Conservation (phyloP, 768 basidiomycete species). For the Trametes cubensis region DNA sequence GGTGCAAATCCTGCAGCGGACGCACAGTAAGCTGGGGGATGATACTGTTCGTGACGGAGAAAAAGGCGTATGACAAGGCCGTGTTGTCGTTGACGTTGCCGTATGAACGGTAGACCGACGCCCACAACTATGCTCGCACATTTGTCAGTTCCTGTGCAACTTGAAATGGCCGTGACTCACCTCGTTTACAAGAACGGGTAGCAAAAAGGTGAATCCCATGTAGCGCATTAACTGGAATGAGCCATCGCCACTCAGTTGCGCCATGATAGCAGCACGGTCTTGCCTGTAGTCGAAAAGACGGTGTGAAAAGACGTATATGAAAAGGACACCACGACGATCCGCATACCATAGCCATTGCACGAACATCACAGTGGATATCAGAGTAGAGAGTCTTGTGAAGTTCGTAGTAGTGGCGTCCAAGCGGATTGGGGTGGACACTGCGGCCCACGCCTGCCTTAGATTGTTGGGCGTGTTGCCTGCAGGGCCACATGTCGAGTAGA, state of each 20-base stretch:
- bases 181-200: no score
- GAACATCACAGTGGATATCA: not conserved
- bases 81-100: not conserved
- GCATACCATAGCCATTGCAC: not conserved
- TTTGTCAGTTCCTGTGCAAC: no score
- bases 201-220: no score
- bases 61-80: not conserved
- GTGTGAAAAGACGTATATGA: not conserved
- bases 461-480: no score
- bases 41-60: not conserved
- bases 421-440: not conserved
- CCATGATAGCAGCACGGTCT: no score
- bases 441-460: not conserved
- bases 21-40: not conserved
- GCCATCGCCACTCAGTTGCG: no score
- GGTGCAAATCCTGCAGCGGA: not conserved
- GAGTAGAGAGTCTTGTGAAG: not conserved
- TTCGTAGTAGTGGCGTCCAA: not conserved
- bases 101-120: not conserved
- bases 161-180: no score
- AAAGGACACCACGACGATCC: no score
- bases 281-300: no score
- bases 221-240: no score
- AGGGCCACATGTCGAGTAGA: not conserved
- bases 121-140: not conserved